Percentiles rank a stretch among this genome's conserved stretches.
phyloP scores from a whole-genome alignment of 148 eudicot genomes.

The Vaccinium corymbosum region DNA sequence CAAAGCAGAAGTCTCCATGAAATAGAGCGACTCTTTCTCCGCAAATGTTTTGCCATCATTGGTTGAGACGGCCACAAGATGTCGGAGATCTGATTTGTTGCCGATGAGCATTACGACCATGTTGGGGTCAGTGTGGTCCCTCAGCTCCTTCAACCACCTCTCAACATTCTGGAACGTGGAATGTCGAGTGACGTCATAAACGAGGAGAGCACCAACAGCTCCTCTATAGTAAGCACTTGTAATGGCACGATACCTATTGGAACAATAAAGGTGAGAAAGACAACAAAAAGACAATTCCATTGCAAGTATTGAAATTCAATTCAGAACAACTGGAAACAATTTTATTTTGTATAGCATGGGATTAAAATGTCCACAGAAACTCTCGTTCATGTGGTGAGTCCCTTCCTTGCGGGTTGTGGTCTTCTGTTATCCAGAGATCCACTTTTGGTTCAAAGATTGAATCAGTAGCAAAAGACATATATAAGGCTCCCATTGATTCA shows the following conservation, averaged over 20 bases:
- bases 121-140: conserved; percentile 87
- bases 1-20: conserved; percentile 91
- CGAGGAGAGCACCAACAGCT: conserved; percentile 85
- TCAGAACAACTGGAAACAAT: not conserved
- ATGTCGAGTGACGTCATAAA: conserved; percentile 83
- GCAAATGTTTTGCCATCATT: conserved; percentile 72
- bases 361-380: not conserved
- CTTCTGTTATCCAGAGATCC: too few relatives aligned
- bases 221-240: conserved; percentile 95
- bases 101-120: conserved; percentile 89
- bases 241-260: conserved; percentile 78
- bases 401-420: too few relatives aligned
- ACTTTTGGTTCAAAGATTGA: too few relatives aligned
- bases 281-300: not conserved
- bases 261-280: not conserved
- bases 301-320: not conserved
- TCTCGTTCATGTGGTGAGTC: not conserved
- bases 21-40: conserved; percentile 65
- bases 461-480: too few relatives aligned
- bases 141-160: conserved; percentile 79
- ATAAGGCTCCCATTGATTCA: too few relatives aligned
- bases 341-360: not conserved
- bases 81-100: conserved; percentile 90
- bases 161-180: conserved; percentile 69
- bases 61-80: conserved; percentile 67